phyloP scores from a whole-genome alignment of 441 rosid species.

The Bocquillonia castaneifolia region DNA sequence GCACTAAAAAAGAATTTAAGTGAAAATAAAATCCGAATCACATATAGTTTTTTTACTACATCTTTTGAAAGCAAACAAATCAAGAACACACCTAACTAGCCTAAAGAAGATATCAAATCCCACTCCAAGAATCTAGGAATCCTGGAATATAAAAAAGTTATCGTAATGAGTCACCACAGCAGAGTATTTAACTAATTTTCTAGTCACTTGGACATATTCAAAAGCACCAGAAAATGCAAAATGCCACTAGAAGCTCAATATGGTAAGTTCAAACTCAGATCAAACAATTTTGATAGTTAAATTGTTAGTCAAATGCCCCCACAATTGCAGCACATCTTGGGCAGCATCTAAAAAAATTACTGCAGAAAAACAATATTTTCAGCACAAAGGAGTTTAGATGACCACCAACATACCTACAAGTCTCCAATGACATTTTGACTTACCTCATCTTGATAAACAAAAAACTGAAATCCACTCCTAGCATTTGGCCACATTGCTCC shows the following conservation, averaged over 20 bases:
- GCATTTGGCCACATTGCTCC: constrained; percentile 96
- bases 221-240: neutral
- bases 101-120: neutral
- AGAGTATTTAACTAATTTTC: neutral
- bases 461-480: constrained; percentile 91
- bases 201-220: neutral
- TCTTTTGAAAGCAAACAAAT: constrained; percentile 1
- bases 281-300: neutral
- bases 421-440: constrained; percentile 16
- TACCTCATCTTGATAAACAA: constrained; percentile 86
- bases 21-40: constrained; percentile 4
- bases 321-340: neutral
- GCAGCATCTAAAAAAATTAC: neutral
- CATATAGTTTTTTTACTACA: neutral
- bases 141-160: neutral
- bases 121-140: neutral
- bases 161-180: neutral
- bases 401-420: neutral
- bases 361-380: neutral
- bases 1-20: neutral
- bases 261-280: neutral
- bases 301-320: neutral
- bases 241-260: neutral
- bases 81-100: neutral
- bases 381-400: neutral